Evolutionary conservation across 495 filamentous ascomycete species (phyloP).

Genomic region (Pseudoneurospora amorphoporcata): DNA sequence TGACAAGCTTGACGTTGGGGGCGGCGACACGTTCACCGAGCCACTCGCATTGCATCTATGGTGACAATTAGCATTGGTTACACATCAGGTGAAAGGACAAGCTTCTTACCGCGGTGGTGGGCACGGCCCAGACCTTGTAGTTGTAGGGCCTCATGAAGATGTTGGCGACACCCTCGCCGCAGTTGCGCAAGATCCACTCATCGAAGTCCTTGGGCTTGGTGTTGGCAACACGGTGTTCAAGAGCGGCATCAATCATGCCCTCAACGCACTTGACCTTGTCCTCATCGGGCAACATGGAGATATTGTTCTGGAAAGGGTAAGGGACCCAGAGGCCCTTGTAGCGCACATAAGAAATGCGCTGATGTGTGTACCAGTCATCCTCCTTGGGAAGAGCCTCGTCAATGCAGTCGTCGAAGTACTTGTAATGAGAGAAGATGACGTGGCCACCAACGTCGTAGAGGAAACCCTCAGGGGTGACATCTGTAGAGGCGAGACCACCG

Average conservation of each 20-base stretch:
- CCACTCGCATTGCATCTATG: conserved; percentile 98
- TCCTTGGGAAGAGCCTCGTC: conserved; percentile 89
- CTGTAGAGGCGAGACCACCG: conserved; percentile 93
- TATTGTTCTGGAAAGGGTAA: conserved; percentile 99
- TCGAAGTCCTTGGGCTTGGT: conserved; percentile 94
- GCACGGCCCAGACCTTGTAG: conserved; percentile 99
- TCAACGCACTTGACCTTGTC: conserved; percentile 94
- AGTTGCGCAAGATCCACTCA: conserved; percentile 94
- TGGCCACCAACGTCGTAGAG: conserved; percentile 98
- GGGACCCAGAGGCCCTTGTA: conserved; percentile 95
- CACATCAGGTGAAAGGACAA: not conserved
- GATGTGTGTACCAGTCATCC: conserved; percentile 93
- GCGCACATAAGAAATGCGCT: conserved; percentile 97
- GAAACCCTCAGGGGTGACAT: conserved; percentile 93
- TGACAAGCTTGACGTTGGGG: conserved; percentile 91
- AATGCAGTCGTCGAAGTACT: conserved; percentile 99
- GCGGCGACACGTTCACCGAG: conserved; percentile 97
- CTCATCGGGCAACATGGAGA: conserved; percentile 95
- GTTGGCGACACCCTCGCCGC: conserved; percentile 83
- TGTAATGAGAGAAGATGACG: conserved; percentile 99
- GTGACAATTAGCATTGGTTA: not conserved
- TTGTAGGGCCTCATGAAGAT: conserved; percentile 99
- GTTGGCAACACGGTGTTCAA: conserved; percentile 75
- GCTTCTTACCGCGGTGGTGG: conserved; percentile 81
- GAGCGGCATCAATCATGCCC: conserved; percentile 89